Evolutionary conservation across 176 grass and related monocot genomes (phyloP), one percentile per base, ranked within the genome.

Genomic region (Bromus sterilis): DNA sequence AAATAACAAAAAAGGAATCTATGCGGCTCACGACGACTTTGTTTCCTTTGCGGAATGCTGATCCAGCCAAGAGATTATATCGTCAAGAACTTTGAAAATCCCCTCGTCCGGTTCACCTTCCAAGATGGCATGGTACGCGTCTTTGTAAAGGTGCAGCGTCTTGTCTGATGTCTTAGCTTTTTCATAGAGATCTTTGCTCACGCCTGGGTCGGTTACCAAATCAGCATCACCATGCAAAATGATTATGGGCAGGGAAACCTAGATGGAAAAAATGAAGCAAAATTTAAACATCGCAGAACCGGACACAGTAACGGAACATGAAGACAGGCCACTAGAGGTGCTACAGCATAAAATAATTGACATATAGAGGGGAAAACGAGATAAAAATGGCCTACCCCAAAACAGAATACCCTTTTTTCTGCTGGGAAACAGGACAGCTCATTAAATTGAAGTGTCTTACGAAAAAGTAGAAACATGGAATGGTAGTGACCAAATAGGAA

Each of bases 141-240:
- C 86, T 86, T 93, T 86, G 58, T 95, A 98, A 63, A 98, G 84
- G 56, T 82, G 80, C 23, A 98, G 74, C 32, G 89, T 95, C 79
- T 98, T 98, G 84, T 95, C 92, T 31, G 84, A 70, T 68, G 88
- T 98, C 68, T 79, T 98, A 2, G 96, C 89, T 61, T 93, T 98
- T 56, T 91, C 89, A 84, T 95, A 90, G 60, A 98, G 73, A 78
- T 91, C 96, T 87, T 98, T 98, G 80, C 96, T 98, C 71, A 98
- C 92, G 16, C 86, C 84, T 51, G 93, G 84, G 74, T 95, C 93
- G 14, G 96, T 98, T 65, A 98, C 88, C 34, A 91, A 36, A 86
- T 98, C 96, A 36, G 84, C 84, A 49, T 93, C 92, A 11, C 96
- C 96, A 24, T 98, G 96, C 60, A 98, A 80, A 89, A 91, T 90